Evolutionary conservation across 2,329 filamentous ascomycete species (phyloP), one percentile per base, ranked within the genome.

Genomic region (Beauveria sp.): DNA sequence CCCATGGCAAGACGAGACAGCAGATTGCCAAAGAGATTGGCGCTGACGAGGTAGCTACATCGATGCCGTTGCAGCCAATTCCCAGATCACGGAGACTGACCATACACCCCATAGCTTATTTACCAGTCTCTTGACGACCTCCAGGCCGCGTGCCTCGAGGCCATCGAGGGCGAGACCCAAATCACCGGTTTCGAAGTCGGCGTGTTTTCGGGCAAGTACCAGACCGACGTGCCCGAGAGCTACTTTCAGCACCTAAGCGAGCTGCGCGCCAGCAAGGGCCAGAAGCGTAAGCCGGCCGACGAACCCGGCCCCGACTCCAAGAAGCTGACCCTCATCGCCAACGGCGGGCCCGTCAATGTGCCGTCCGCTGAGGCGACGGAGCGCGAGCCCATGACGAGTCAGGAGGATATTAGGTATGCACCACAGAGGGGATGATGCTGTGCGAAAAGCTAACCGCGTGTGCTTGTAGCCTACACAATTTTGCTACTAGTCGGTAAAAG

Each of bases 121-220:
- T 82, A 74, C 69, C 78, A 79, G 64, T 70, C 71, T 9, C 82
- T 98, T 1, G 82, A 86, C 1, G 93, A 96, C 69, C 80, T 98
- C n/a, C 88, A 89, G 70, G 85, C 82, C 34, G 86, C 92, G 0
- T 97, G 93, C 70, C 82, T 86, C 1, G 87, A 91, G 66, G 83
- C 90, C 4, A 87, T 85, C 64, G 82, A 86, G 56, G 77, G 82
- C 61, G 75, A 83, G 64, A 76, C 78, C 40, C 72, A 75, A 42
- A 71, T 83, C 68, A 79, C 22, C 22, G 22, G 22, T 61, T 97
- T 97, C 67, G 93, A 98, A 72, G 87, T 96, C 2, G 93, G 93
- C 60, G 93, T 97, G 9, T 97, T 98, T 77, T 91, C 87, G 70
- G 93, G 93, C 51, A 85, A 87, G 65, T 97, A 97, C 74, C 81